Base-by-base conservation (phyloP, 2,329 filamentous ascomycete species). In the Ophiosphaerella narmari region DNA sequence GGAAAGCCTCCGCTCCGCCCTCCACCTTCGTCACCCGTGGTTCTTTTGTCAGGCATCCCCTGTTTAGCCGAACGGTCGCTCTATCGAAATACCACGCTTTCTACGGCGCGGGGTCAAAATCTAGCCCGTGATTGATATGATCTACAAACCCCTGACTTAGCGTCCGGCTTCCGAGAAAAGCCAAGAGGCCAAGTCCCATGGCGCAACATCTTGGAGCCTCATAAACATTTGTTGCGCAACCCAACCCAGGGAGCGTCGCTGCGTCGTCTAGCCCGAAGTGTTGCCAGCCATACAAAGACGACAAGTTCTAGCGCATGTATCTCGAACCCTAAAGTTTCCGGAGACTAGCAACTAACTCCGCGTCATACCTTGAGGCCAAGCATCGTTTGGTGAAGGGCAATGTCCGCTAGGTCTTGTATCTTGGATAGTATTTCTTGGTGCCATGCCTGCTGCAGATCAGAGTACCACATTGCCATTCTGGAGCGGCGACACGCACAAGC, bases 141-240 rank as follows among this genome's bases (percentile, higher is more conserved):
- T 58, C 46, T 42, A 40, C 44, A 32, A 42, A 18, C 36, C 32
- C 12, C 23, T 41, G 39, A 33, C 36, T 54, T 47, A 44, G 21
- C 42, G n/a, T 38, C 12, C 38, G 7, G 39, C 16, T 36, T 43
- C 40, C 14, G 45, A 18, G 21, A 16, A 9, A 9, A 42, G 57
- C 57, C 57, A 60, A 60, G 57, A 23, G 34, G 55, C 50, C 55
- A 60, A 59, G 55, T 44, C 37, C 39, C 52, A 44, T 56, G 52
- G 50, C 50, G 33, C 48, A 50, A 41, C 44, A 31, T 33, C 39
- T 50, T 47, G 43, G 43, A 44, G 43, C 39, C 33, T 43, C n/a
- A 46, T 38, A 48, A 43, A 39, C 45, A 45, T 38, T 13, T 24
- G 33, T 37, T 32, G n/a, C 24, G 12, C 18, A 14, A 16, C 14